Conservation (phyloP, 2,329 filamentous ascomycete species). For the Graphilbum fragrans region DNA sequence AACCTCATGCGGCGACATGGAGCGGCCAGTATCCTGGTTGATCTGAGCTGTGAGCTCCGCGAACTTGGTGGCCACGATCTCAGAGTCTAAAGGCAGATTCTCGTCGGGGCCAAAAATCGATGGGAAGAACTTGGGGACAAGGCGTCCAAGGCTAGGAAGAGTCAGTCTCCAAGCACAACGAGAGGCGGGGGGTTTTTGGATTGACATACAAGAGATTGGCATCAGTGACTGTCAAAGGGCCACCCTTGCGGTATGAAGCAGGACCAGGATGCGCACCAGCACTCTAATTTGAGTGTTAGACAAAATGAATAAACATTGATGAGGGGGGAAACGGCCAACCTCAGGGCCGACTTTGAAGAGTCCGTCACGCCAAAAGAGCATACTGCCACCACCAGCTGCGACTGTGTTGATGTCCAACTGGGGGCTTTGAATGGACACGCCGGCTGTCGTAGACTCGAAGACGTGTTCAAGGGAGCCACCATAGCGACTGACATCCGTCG, state of each 20-base stretch:
- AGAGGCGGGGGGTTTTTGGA: no score
- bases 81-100: constrained; percentile 62
- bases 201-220: constrained; percentile 54
- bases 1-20: constrained; percentile 68
- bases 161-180: background rate
- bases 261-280: constrained; percentile 81
- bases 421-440: constrained; percentile 81
- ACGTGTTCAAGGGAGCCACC: constrained; percentile 53
- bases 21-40: constrained; percentile 59
- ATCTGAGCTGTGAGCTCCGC: constrained; percentile 65
- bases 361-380: constrained; percentile 78
- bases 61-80: constrained; percentile 64
- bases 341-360: constrained; percentile 66
- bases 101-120: constrained; percentile 90
- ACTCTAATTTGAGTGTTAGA: constrained; percentile 40
- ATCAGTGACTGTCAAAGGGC: constrained; percentile 79
- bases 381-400: constrained; percentile 74
- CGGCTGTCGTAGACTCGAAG: constrained; percentile 56
- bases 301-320: constrained; percentile 45
- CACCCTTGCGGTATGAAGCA: constrained; percentile 80
- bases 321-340: constrained; percentile 36
- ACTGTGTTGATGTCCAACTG: constrained; percentile 93
- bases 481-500: constrained; percentile 5
- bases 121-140: constrained; percentile 82
- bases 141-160: constrained; percentile 72